Evolutionary conservation across 371 early-diverging fungal species (phyloP), one percentile per base, ranked within the genome.

Genomic region (Rhizopus delemar): DNA sequence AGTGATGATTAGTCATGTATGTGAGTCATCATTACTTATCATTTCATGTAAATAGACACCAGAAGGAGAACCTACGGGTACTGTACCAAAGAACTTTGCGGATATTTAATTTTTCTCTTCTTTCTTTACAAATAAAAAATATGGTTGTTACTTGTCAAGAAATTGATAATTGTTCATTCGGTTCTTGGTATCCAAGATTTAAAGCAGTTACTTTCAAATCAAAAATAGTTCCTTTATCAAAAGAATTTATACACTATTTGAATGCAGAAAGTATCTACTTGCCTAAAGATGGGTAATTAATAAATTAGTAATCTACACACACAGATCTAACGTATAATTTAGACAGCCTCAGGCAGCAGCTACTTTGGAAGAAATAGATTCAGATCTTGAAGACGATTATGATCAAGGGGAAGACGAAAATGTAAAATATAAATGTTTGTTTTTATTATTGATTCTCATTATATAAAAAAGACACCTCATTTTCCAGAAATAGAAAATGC

Each of bases 251-350:
- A 15, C 80, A 85, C 7, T 97, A 95, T 55, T 73, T 97, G 48
- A 77, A 86, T 55, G 86, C 88, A 4, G 96, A 97, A 62, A 89
- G 93, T 3, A 82, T 97, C 11, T 88, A 85, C 60, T 73, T 96
- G 39, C 94, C 95, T 0, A 82, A 81, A 0, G 77, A 85, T 45
- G 83, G 75, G 83, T 83, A 80, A 51, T 52, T 51, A 9, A 29
- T 36, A 4, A 28, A 13, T 33, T 12, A 35, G 13, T 2, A 41
- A 22, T 33, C 6, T 4, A 16, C 31, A 22, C 22, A 22, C 22
- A 22, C 22, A 22, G 22, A 22, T 28, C 33, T 22, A 32, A 13
- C 6, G 1, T 51, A 34, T 8, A 22, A 51, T 13, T 51, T 38
- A 74, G 79, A 33, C 75, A 75, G 41, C 75, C 80, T 31, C 70